Evolutionary conservation across 768 basidiomycete genomes (phyloP).

Genomic region (Paxillus involutus): DNA sequence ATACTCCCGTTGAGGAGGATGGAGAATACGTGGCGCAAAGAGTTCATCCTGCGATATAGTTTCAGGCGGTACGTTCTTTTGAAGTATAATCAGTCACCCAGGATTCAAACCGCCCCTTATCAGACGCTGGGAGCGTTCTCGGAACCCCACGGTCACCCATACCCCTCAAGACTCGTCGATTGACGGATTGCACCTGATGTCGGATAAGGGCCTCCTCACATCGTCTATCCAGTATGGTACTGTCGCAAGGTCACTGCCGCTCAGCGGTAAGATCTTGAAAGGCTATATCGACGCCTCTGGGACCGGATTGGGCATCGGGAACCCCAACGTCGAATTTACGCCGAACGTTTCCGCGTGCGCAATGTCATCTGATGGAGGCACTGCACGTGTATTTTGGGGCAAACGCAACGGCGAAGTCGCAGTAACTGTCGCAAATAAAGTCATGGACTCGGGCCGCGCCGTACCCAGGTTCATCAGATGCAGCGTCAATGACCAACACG

Average conservation of each 20-base stretch:
- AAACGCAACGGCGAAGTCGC: constrained; percentile 67
- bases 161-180: constrained; percentile 60
- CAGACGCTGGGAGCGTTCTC: constrained; percentile 73
- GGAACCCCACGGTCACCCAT: constrained; percentile 60
- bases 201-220: constrained; percentile 53
- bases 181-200: constrained; percentile 59
- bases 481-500: constrained; percentile 57
- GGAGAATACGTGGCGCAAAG: constrained; percentile 65
- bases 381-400: constrained; percentile 74
- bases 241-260: constrained; percentile 69
- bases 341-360: constrained; percentile 63
- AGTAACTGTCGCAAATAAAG: constrained; percentile 53
- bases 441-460: constrained; percentile 53
- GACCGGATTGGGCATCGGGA: constrained; percentile 59
- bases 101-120: constrained; percentile 1
- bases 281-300: constrained; percentile 71
- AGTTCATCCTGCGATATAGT: constrained; percentile 60
- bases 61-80: constrained; percentile 47
- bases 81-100: not conserved
- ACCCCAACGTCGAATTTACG: constrained; percentile 73
- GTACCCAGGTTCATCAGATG: constrained; percentile 50
- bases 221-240: constrained; percentile 68
- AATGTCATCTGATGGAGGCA: constrained; percentile 60
- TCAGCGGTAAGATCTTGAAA: constrained; percentile 66
- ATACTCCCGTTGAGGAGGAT: constrained; percentile 54